Evolutionary conservation across 495 filamentous ascomycete genomes (phyloP).

Genomic region (Schizothecium vesticola): DNA sequence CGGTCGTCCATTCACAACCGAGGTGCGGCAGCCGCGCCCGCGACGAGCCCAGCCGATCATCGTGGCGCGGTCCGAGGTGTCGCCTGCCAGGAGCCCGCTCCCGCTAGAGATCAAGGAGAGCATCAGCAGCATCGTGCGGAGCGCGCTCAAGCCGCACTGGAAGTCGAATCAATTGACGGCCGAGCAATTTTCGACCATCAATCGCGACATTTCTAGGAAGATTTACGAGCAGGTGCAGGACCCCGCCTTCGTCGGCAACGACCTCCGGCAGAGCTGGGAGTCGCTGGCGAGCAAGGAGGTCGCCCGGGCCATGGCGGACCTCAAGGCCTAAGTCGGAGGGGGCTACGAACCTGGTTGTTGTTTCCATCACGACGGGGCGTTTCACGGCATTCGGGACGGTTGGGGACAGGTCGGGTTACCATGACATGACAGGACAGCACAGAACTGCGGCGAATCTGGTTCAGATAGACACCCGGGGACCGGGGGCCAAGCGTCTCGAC

Average conservation of each 20-base stretch:
- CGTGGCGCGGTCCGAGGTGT: conserved; percentile 44
- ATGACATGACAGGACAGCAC: not conserved
- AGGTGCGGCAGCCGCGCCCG: conserved; percentile 50
- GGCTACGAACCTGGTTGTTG: not conserved
- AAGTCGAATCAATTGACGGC: conserved; percentile 64
- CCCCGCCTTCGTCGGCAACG: conserved; percentile 46
- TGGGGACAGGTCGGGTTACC: not conserved
- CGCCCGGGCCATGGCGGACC: conserved; percentile 51
- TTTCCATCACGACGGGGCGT: conserved; percentile 14
- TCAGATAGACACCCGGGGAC: conserved; percentile 13
- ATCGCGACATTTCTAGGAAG: conserved; percentile 72
- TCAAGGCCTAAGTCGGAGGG: conserved; percentile 33
- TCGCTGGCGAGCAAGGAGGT: conserved; percentile 70
- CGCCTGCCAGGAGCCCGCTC: conserved; percentile 51
- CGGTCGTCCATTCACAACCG: conserved; percentile 22
- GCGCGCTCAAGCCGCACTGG: conserved; percentile 70
- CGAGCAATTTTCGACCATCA: conserved; percentile 83
- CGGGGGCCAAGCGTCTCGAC: not conserved
- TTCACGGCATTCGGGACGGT: conserved; percentile 13
- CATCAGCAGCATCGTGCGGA: conserved; percentile 74
- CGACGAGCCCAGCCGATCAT: conserved; percentile 28
- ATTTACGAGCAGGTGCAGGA: conserved; percentile 78
- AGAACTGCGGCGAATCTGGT: conserved; percentile 11
- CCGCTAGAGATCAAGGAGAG: conserved; percentile 71
- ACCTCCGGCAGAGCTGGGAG: conserved; percentile 59